Conservation (phyloP, 495 filamentous ascomycete species). For the Cladorrhinum samala region DNA sequence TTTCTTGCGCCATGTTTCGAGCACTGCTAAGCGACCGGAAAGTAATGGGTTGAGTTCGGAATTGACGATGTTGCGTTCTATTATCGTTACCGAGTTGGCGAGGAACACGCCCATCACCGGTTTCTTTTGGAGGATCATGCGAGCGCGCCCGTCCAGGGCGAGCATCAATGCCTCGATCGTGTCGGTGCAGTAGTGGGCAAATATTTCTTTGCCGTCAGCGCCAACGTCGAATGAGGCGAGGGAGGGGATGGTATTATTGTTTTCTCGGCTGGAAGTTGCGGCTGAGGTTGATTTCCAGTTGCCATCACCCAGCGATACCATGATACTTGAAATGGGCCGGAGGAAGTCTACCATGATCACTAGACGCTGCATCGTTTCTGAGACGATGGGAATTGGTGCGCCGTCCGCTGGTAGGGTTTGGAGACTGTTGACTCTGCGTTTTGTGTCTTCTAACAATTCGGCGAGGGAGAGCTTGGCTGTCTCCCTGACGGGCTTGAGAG, state of each 20-base stretch:
- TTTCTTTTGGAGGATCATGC: slow-evolving; percentile 70
- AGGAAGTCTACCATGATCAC: slow-evolving; percentile 83
- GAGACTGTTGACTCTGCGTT: slow-evolving; percentile 55
- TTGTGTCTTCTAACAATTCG: slow-evolving; percentile 82
- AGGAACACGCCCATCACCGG: slow-evolving; percentile 80
- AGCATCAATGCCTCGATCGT: slow-evolving; percentile 75
- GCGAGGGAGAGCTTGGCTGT: slow-evolving; percentile 82
- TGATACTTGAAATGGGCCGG: slow-evolving; percentile 77
- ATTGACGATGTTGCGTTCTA: slow-evolving; percentile 77
- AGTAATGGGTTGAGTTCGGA: slow-evolving; percentile 75
- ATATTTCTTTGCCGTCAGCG: slow-evolving; percentile 82
- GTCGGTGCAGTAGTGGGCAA: slow-evolving; percentile 80
- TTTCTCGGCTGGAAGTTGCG: slow-evolving; percentile 43
- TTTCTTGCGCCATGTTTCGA: slow-evolving; percentile 85
- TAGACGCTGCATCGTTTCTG: slow-evolving; percentile 80
- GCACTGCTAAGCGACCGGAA: slow-evolving; percentile 51
- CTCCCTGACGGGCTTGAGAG: slow-evolving; percentile 81
- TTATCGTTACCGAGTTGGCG: slow-evolving; percentile 78
- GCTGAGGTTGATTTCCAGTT: slow-evolving; percentile 62
- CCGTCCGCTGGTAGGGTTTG: slow-evolving; percentile 73
- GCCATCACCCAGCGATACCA: slow-evolving; percentile 86
- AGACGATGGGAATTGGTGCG: slow-evolving; percentile 66
- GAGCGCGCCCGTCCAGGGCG: slow-evolving; percentile 68
- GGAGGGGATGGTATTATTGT: slow-evolving; percentile 64
- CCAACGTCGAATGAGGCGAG: slow-evolving; percentile 77